These are phyloP conservation scores for Talaromyces funiculosus DNA, from an alignment of 2,329 filamentous ascomycete species.

Conservation along the genomic window DNA sequence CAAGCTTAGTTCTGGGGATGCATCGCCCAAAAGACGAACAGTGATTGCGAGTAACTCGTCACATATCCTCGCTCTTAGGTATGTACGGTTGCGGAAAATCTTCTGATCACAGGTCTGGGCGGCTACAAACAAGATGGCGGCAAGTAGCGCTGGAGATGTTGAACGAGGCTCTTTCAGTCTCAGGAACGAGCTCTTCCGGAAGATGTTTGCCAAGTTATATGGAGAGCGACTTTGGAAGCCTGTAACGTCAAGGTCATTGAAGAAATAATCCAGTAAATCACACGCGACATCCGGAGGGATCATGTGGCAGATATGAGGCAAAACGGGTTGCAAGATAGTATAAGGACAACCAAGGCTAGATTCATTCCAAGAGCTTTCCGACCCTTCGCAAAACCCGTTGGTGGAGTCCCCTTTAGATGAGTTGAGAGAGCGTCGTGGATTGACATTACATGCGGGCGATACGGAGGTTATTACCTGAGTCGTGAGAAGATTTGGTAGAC, in stretches of 20 bases:
- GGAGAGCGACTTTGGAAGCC: not conserved
- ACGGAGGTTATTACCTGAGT: not conserved
- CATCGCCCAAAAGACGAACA: not conserved
- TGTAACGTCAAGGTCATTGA: not conserved
- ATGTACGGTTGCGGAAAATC: not conserved
- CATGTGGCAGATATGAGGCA: not conserved
- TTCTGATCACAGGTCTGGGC: conserved; percentile 2
- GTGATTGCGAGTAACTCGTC: not conserved
- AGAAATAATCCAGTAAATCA: conserved; percentile 1
- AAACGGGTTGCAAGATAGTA: not conserved
- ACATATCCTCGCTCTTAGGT: not conserved
- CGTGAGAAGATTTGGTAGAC: not conserved
- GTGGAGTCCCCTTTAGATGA: not conserved
- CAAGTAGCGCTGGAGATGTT: not conserved
- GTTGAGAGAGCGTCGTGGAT: not conserved
- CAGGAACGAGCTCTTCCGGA: not conserved
- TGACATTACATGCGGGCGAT: not conserved
- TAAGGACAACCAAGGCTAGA: not conserved
- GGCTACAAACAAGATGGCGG: conserved; percentile 1
- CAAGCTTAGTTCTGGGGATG: not conserved
- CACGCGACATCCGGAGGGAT: not conserved
- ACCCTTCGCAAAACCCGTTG: not conserved
- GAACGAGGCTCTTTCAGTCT: not conserved
- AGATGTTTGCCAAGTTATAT: conserved; percentile 1
- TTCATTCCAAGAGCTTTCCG: not conserved